These are phyloP conservation scores for Lepidium didymum DNA, from an alignment of 345 rosid species.

Conservation along the genomic window DNA sequence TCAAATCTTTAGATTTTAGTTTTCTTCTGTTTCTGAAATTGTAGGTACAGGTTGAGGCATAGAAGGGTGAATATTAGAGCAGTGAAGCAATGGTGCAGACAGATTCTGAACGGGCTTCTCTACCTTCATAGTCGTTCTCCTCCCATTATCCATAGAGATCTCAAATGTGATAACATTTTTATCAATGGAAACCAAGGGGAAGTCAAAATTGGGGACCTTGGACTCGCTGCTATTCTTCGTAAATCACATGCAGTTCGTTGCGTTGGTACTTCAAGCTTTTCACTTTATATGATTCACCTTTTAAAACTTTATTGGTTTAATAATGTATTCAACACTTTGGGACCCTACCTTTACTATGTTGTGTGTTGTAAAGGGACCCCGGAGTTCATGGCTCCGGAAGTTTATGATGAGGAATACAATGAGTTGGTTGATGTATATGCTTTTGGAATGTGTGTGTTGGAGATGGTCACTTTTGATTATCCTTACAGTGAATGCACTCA, in stretches of 20 bases:
- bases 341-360: conserved; percentile 4
- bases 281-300: neutral
- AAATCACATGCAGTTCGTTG: conserved; percentile 88
- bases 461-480: conserved; percentile 93
- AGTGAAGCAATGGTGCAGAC: conserved; percentile 95
- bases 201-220: conserved; percentile 98
- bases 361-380: conserved; percentile 63
- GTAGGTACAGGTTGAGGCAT: conserved; percentile 76
- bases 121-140: conserved; percentile 87
- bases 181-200: conserved; percentile 97
- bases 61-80: conserved; percentile 84
- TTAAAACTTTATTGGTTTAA: neutral
- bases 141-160: conserved; percentile 94
- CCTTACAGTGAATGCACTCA: conserved; percentile 96
- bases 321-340: neutral
- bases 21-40: neutral
- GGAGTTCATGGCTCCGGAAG: conserved; percentile 99
- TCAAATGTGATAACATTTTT: conserved; percentile 96
- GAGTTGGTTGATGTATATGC: conserved; percentile 95
- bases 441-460: conserved; percentile 95
- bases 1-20: neutral
- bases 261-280: conserved; percentile 54
- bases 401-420: conserved; percentile 91
- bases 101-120: conserved; percentile 73
- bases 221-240: conserved; percentile 88